Conservation (phyloP, 2,329 filamentous ascomycete species). For the Aureobasidium sp. region DNA sequence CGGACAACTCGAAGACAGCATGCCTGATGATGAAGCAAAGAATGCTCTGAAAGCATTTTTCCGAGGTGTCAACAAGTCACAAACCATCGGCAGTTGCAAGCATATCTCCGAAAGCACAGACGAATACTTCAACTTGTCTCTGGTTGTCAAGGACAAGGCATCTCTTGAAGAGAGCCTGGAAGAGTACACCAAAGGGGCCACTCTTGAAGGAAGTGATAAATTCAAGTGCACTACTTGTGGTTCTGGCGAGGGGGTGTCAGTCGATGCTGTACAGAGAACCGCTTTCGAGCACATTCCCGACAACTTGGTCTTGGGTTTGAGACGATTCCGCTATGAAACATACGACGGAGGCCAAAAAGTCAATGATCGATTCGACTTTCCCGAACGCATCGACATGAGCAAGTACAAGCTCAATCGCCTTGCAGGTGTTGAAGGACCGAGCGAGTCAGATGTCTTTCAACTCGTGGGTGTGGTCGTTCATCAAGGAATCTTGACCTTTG, state of each 20-base stretch:
- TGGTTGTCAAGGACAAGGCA: conserved; percentile 88
- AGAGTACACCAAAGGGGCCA: conserved; percentile 92
- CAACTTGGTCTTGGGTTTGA: conserved; percentile 91
- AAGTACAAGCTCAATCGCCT: conserved; percentile 85
- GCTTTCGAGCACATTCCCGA: conserved; percentile 89
- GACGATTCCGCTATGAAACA: conserved; percentile 74
- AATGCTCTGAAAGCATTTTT: conserved; percentile 73
- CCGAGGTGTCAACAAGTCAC: conserved; percentile 83
- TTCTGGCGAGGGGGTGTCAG: conserved; percentile 45
- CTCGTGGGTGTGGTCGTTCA: conserved; percentile 93
- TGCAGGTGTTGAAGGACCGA: conserved; percentile 49
- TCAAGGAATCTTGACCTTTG: conserved; percentile 82
- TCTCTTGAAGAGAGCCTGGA: conserved; percentile 78
- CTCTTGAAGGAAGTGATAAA: conserved; percentile 96
- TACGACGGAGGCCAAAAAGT: conserved; percentile 78
- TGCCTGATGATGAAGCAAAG: conserved; percentile 59
- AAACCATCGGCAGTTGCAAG: conserved; percentile 87
- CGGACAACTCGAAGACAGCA: conserved; percentile 79
- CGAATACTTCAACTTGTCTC: conserved; percentile 88
- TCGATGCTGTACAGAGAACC: conserved; percentile 87
- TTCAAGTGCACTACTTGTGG: conserved; percentile 93
- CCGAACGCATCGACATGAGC: conserved; percentile 71
- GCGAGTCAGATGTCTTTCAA: conserved; percentile 70
- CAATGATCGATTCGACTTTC: conserved; percentile 90
- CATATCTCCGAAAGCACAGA: conserved; percentile 89